These are phyloP conservation scores for Carex arenaria DNA, from an alignment of 202 grass and related monocot genomes.

Conservation along the genomic window DNA sequence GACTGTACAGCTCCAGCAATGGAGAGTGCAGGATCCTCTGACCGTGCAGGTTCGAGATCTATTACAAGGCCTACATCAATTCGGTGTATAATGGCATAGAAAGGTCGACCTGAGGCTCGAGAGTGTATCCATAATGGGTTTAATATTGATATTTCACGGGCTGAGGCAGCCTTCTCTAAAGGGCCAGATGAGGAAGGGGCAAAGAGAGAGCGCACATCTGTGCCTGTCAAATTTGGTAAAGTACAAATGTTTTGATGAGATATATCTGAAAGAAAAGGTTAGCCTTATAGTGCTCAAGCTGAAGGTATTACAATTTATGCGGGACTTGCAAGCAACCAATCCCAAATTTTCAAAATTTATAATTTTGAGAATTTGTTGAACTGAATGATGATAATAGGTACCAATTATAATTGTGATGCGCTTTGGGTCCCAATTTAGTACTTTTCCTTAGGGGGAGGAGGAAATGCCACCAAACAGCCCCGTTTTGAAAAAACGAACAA, in stretches of 20 bases:
- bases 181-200: slow-evolving; percentile 39
- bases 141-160: slow-evolving; percentile 80
- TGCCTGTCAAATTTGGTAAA: slow-evolving; percentile 44
- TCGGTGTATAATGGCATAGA: slow-evolving; percentile 92
- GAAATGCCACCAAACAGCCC: not conserved
- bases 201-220: slow-evolving; percentile 81
- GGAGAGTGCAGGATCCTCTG: slow-evolving; percentile 75
- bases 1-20: slow-evolving; percentile 83
- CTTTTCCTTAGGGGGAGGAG: not conserved
- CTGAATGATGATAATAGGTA: not conserved
- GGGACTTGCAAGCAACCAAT: not conserved
- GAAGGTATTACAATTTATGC: not conserved
- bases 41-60: slow-evolving; percentile 85
- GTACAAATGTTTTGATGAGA: not conserved
- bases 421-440: not conserved
- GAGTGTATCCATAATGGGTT: slow-evolving; percentile 94
- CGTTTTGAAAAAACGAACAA: not conserved
- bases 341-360: not conserved
- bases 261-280: not conserved
- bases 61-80: slow-evolving; percentile 87
- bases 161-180: slow-evolving; percentile 65
- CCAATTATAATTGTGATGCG: not conserved
- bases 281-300: not conserved
- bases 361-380: not conserved
- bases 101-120: slow-evolving; percentile 68